Conservation (phyloP, 768 basidiomycete genomes). For the Astraeus odoratus region DNA sequence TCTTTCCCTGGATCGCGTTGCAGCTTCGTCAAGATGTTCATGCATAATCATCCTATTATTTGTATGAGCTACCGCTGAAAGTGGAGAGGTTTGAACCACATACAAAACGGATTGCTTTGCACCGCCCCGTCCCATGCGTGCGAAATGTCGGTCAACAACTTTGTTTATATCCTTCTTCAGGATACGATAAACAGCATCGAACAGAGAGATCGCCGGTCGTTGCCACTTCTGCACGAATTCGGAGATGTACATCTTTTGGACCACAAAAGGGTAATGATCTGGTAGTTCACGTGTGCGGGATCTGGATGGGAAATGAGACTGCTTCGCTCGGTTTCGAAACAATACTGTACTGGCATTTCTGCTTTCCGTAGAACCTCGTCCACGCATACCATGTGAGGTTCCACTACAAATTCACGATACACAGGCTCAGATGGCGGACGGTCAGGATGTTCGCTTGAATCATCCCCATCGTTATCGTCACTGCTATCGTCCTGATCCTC, state of each 20-base stretch:
- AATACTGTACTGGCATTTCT: constrained; percentile 32
- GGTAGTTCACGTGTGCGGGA: constrained; percentile 68
- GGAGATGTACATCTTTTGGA: constrained; percentile 45
- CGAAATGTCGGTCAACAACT: constrained; percentile 46
- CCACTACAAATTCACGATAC: no score
- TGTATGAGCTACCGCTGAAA: not conserved
- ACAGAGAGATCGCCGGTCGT: constrained; percentile 40
- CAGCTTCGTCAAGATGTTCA: constrained; percentile 42
- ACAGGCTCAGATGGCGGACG: no score
- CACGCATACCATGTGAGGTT: no score
- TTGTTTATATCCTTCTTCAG: constrained; percentile 34
- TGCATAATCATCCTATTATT: constrained; percentile 39
- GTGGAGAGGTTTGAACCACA: constrained; percentile 9
- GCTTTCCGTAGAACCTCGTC: constrained; percentile 47
- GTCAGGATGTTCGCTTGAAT: no score
- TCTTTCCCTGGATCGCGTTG: constrained; percentile 30
- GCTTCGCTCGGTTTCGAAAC: not conserved
- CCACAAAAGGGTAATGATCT: constrained; percentile 56
- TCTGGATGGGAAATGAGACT: constrained; percentile 26
- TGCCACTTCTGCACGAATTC: constrained; percentile 42
- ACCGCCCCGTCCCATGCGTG: constrained; percentile 43
- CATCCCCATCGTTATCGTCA: not conserved
- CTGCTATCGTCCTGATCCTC: no score
- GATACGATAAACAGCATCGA: constrained; percentile 31
- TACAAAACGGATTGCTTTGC: constrained; percentile 44